Evolutionary conservation across 371 early-diverging fungal genomes (phyloP).

Genomic region (Mortierella sp.): DNA sequence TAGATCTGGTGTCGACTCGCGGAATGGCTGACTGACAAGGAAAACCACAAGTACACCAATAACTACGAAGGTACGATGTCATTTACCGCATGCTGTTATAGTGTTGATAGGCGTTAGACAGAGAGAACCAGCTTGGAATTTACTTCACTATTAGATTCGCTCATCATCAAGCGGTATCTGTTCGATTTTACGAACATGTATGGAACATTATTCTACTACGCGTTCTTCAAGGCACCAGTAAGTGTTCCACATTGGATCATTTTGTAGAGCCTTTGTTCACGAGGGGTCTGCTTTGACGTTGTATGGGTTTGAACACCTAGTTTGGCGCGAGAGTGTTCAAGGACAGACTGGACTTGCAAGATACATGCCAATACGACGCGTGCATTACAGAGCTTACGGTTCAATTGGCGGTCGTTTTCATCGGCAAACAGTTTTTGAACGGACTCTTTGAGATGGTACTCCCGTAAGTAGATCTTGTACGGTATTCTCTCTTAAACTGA

Average conservation of each 20-base stretch:
- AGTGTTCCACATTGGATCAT: too few species aligned
- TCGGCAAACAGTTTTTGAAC: conserved; percentile 61
- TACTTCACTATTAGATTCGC: too few species aligned
- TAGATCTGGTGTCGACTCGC: conserved; percentile 49
- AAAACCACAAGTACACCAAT: conserved; percentile 60
- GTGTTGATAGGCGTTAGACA: too few species aligned
- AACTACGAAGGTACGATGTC: conserved; percentile 49
- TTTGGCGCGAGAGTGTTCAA: conserved; percentile 37
- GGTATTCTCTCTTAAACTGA: not conserved
- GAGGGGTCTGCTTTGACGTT: too few species aligned
- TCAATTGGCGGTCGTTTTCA: conserved; percentile 65
- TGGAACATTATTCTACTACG: conserved; percentile 62
- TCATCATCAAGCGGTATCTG: conserved; percentile 64
- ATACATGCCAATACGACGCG: conserved; percentile 38
- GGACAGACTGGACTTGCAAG: conserved; percentile 18
- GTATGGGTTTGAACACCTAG: conserved; percentile 27
- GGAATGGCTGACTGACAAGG: conserved; percentile 55
- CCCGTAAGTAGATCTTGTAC: conserved; percentile 45
- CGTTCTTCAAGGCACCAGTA: conserved; percentile 59
- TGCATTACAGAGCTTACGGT: conserved; percentile 65
- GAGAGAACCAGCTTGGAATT: too few species aligned
- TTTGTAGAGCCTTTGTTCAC: too few species aligned
- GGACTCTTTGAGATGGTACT: conserved; percentile 57
- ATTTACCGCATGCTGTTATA: too few species aligned
- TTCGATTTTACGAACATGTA: conserved; percentile 68